Evolutionary conservation across 441 rosid genomes (phyloP).

Genomic region (Capsella rubella): DNA sequence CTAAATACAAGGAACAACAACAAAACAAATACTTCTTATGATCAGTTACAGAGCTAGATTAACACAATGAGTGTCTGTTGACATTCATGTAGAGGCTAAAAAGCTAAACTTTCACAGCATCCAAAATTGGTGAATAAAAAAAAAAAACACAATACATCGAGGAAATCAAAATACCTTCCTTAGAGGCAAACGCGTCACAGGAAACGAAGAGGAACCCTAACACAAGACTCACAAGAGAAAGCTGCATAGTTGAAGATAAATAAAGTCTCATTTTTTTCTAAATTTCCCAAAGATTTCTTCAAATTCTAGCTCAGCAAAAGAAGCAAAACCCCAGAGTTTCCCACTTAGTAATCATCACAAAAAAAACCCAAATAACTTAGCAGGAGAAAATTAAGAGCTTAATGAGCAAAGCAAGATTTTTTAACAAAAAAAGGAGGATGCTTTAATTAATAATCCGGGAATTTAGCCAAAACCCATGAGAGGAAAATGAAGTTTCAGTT

Average conservation of each 20-base stretch:
- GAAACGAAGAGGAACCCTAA: conserved; percentile 52
- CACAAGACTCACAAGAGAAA: conserved; percentile 44
- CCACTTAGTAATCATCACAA: conserved; percentile 42
- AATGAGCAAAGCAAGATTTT: conserved; percentile 21
- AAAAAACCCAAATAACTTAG: conserved; percentile 29
- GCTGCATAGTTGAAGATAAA: conserved; percentile 48
- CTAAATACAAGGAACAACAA: conserved; percentile 49
- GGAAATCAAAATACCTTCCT: conserved; percentile 65
- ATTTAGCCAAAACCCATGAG: conserved; percentile 60
- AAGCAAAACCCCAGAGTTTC: conserved; percentile 39
- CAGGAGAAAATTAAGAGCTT: conserved; percentile 21
- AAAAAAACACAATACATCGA: not conserved
- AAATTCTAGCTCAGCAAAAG: conserved; percentile 40
- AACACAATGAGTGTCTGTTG: not conserved
- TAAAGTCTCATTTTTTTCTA: conserved; percentile 50
- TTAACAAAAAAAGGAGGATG: conserved; percentile 32
- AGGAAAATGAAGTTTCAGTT: conserved; percentile 44
- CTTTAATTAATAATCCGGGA: conserved; percentile 46
- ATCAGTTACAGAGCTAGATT: not conserved
- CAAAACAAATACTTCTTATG: not conserved
- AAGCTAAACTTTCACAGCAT: conserved; percentile 6
- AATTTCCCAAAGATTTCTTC: conserved; percentile 47
- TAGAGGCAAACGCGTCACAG: conserved; percentile 57
- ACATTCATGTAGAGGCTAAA: conserved; percentile 13
- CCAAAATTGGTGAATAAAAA: not conserved